Evolutionary conservation across 805 yeast genomes (phyloP).

Genomic region (Wickerhamiella domercqiae): DNA sequence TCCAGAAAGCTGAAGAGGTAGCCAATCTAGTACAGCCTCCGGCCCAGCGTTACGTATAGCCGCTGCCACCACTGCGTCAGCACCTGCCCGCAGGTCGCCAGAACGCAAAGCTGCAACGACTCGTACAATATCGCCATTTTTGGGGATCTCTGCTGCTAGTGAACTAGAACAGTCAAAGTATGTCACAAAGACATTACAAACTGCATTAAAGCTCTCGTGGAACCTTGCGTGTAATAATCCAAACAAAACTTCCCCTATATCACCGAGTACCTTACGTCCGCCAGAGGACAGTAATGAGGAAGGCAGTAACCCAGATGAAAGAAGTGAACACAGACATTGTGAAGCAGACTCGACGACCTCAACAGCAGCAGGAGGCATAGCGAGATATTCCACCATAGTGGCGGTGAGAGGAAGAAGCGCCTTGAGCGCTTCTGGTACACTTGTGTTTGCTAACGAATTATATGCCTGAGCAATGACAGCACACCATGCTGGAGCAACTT

Average conservation of each 20-base stretch:
- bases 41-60: conserved; percentile 79
- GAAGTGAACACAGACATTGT: conserved; percentile 69
- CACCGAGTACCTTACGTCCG: conserved; percentile 20
- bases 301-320: conserved; percentile 53
- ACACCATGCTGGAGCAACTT: conserved; percentile 86
- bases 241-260: conserved; percentile 39
- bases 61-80: conserved; percentile 66
- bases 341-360: conserved; percentile 63
- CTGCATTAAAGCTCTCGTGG: conserved; percentile 59
- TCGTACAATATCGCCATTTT: conserved; percentile 45
- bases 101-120: conserved; percentile 79
- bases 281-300: conserved; percentile 40
- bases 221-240: conserved; percentile 58
- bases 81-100: conserved; percentile 58
- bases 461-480: conserved; percentile 83
- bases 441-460: conserved; percentile 37
- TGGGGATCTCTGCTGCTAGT: conserved; percentile 26
- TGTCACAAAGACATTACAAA: conserved; percentile 51
- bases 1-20: conserved; percentile 61
- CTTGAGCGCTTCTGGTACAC: conserved; percentile 36
- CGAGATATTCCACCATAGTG: conserved; percentile 46
- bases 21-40: conserved; percentile 47
- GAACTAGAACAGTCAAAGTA: conserved; percentile 27
- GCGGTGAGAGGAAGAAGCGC: conserved; percentile 44
- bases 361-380: conserved; percentile 36